Percentiles rank a stretch among this genome's conserved stretches.
Evolutionary conservation across 495 filamentous ascomycete species (phyloP).

Genomic region (Lindgomyces ingoldianus): DNA sequence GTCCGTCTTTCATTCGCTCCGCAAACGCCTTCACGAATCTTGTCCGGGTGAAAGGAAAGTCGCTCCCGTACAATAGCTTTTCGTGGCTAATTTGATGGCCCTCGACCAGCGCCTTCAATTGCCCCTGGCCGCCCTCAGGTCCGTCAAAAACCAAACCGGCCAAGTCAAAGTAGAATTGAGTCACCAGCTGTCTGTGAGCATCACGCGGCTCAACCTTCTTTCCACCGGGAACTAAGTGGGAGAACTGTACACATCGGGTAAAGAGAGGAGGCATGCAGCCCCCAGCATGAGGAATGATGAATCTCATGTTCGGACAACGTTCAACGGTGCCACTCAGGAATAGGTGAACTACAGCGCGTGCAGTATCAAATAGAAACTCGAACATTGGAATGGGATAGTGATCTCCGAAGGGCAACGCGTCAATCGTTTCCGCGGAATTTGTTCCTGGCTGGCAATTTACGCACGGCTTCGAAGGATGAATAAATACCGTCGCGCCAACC

Average conservation of each 20-base stretch:
- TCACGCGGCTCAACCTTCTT: constrained; percentile 20
- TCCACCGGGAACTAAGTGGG: constrained; percentile 35
- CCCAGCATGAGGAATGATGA: constrained; percentile 54
- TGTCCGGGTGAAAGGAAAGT: constrained; percentile 44
- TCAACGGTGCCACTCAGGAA: constrained; percentile 52
- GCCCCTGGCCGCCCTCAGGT: constrained; percentile 31
- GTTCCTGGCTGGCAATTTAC: constrained; percentile 4
- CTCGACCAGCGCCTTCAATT: constrained; percentile 28
- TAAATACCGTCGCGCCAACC: constrained; percentile 48
- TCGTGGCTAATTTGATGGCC: constrained; percentile 35
- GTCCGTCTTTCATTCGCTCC: constrained; percentile 39
- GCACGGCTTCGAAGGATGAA: constrained; percentile 55
- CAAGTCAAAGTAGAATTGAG: constrained; percentile 49
- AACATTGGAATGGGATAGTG: constrained; percentile 53
- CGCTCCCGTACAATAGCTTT: constrained; percentile 56
- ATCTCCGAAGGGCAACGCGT: constrained; percentile 34
- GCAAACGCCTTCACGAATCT: constrained; percentile 25
- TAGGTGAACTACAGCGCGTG: constrained; percentile 52
- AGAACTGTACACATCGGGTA: constrained; percentile 48
- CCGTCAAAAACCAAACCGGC: constrained; percentile 52
- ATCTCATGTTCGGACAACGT: constrained; percentile 49
- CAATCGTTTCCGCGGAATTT: constrained; percentile 1
- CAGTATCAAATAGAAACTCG: constrained; percentile 61
- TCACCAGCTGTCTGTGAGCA: constrained; percentile 37
- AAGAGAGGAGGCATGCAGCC: constrained; percentile 52